Base-by-base conservation (phyloP, 495 filamentous ascomycete species). In the Amniculicola lignicola region DNA sequence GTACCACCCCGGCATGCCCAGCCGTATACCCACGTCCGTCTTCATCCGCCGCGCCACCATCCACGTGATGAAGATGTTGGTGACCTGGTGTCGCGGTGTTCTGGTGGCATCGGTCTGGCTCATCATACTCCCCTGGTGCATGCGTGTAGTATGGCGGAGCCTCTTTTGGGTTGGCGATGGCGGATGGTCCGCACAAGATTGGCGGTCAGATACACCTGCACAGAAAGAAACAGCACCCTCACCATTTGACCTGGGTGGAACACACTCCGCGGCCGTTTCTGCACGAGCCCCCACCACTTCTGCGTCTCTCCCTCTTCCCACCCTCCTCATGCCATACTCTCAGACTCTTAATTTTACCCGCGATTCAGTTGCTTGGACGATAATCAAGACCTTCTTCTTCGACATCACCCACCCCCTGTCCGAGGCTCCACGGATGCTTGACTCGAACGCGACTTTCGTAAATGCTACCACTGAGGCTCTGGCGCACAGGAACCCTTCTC, bases 131-230 rank as follows among this genome's bases (percentile, higher is more conserved):
- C 93, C 93, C 1, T 99, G 87, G 77, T 82, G 86, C 28, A 93
- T 96, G 81, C 80, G 93, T 40, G 84, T 86, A 28, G 84, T 94
- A 19, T 99, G 93, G 93, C 79, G 90, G 40, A 82, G 86, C 51
- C 72, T 96, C 45, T 96, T 99, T 72, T 97, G 92, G 91, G 72
- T 97, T 51, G 92, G 86, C 29, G 94, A 99, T 74, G 93, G 90
- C 36, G 88, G 88, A 28, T 89, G 92, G 80, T n/a, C n/a, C n/a
- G 79, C 83, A n/a, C 45, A 54, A 15, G 66, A 69, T 18, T 10
- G 31, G 6, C 40, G 56, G 11, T 2, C 29, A 18, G 35, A 0
- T 4, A 53, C 23, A 15, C 44, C 15, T 18, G 37, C 14, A 1
- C 15, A 0, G 7, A 35, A 51, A 24, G 21, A n/a, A 3, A 2